Conservation (phyloP, 106 monocot genomes). For the Acorus gramineus region DNA sequence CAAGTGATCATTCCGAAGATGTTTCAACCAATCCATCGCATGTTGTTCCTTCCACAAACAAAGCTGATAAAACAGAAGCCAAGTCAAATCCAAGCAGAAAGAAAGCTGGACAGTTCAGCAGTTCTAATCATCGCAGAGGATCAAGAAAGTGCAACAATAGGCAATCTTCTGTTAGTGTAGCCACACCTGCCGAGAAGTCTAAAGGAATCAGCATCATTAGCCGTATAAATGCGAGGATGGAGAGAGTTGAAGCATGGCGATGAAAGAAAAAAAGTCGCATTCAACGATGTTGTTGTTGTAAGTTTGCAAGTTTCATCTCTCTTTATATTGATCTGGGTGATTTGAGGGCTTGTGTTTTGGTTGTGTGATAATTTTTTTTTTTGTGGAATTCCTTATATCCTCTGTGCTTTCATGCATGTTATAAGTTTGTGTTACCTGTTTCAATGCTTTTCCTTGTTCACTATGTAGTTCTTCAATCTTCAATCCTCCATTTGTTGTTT, state of each 20-base stretch:
- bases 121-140: neutral
- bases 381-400: too few species aligned
- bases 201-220: conserved; percentile 8
- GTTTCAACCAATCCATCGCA: neutral
- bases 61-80: neutral
- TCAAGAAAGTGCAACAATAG: neutral
- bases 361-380: too few species aligned
- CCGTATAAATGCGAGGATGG: conserved; percentile 3
- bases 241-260: conserved; percentile 6
- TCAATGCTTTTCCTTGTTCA: too few species aligned
- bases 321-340: too few species aligned
- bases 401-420: too few species aligned
- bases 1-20: neutral
- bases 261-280: neutral
- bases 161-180: neutral
- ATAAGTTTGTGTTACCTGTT: too few species aligned
- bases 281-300: too few species aligned
- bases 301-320: too few species aligned
- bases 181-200: neutral
- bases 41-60: neutral
- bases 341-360: too few species aligned
- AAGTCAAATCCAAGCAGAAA: neutral
- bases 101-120: neutral
- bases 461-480: too few species aligned
- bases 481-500: too few species aligned